Base-by-base conservation (phyloP, 129 eudicot genomes). In the Flaveria sonorensis region DNA sequence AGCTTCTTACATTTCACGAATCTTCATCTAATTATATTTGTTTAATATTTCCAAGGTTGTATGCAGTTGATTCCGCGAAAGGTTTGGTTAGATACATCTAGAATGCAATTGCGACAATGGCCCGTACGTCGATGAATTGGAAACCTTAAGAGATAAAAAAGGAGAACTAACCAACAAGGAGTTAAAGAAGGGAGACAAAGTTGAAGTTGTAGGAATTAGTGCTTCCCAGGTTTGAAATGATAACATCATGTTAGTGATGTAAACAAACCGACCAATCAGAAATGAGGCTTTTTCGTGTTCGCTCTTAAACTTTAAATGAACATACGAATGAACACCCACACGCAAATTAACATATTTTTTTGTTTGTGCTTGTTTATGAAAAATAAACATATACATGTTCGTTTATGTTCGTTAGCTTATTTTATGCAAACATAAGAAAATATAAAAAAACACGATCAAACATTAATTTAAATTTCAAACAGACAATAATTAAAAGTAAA, bases 41-140 rank as follows among this genome's bases (percentile, higher is more conserved):
- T 63, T 14, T 15, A 11, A 62, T 16, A 0, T 32, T 32, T 43
- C 47, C 53, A 48, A 48, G 6, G 3, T 42, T 10, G 50, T 79
- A 14, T 1, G 26, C 74, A 90, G 93, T 14, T 67, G n/a, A 82
- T 92, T 82, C 97, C 97, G 7, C 80, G 96, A 32, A 79, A 43
- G 18, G 45, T 89, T 16, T 76, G 81, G 89, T 77, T 92, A 13
- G 95, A 89, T 30, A 71, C 84, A 46, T 85, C 71, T 52, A 96
- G 92, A 30, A 92, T 87, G 60, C 95, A 92, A 74, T 81, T 92
- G 79, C 65, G 85, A 48, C 84, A 57, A 74, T 89, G 90, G 95
- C 97, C 96, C 1, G 75, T n/a, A n/a, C n/a, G n/a, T 89, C 32
- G 75, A 74, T 42, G 92, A 89, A 73, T 15, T 92, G n/a, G 89